Conservation (phyloP, 2,329 filamentous ascomycete species). For the Aspergillus thermomutatus region DNA sequence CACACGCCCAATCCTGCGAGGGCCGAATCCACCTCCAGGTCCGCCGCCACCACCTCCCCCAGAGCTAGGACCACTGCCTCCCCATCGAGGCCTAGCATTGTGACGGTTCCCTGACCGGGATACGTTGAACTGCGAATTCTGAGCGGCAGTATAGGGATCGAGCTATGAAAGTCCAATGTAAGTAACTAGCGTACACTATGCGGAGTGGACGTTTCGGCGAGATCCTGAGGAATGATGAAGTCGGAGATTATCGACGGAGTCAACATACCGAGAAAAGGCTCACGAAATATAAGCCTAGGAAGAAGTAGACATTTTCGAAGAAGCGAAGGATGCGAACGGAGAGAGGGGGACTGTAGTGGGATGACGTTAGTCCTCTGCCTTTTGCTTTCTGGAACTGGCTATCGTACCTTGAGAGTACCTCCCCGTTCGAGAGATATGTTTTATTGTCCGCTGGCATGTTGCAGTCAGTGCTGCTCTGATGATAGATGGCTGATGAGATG, state of each 20-base stretch:
- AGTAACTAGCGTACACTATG: conserved; percentile 2
- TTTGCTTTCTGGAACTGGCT: no score
- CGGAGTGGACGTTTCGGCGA: not conserved
- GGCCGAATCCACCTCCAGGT: conserved; percentile 25
- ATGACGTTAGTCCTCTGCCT: not conserved
- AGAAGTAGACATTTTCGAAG: conserved; percentile 43
- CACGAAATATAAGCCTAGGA: conserved; percentile 48
- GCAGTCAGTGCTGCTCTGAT: not conserved
- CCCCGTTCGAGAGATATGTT: conserved; percentile 41
- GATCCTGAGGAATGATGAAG: not conserved
- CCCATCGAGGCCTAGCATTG: conserved; percentile 24
- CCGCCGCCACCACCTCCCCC: conserved; percentile 28
- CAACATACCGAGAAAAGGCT: conserved; percentile 46
- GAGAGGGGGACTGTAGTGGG: conserved; percentile 40
- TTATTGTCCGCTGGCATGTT: conserved; percentile 33
- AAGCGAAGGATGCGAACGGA: conserved; percentile 41
- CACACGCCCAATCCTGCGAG: conserved; percentile 43
- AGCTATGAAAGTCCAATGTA: conserved; percentile 30
- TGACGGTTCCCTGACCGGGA: conserved; percentile 25
- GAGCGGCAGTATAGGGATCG: conserved; percentile 45
- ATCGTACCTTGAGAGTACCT: conserved; percentile 34
- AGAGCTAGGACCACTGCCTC: conserved; percentile 19
- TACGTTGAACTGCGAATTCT: conserved; percentile 46
- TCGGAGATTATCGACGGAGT: not conserved
- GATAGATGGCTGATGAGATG: not conserved